phyloP scores from a whole-genome alignment of 164 flowering plant species.

The Vitis riparia region DNA sequence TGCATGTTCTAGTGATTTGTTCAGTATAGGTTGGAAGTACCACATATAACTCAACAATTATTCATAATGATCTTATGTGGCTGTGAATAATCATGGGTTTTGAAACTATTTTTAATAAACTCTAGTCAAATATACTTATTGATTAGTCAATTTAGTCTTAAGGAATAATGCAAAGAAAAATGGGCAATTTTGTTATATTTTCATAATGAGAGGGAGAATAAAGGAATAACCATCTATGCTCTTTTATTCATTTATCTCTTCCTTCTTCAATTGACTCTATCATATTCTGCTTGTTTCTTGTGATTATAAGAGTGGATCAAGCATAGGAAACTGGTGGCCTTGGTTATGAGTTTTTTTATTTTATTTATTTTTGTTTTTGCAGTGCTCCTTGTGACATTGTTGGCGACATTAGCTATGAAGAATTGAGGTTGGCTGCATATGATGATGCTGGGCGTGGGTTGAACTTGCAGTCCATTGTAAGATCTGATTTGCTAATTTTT shows the following conservation, averaged over 20 bases:
- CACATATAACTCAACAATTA: too few species aligned
- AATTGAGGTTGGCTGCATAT: slow-evolving; percentile 83
- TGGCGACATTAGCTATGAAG: slow-evolving; percentile 93
- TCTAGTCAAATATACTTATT: too few species aligned
- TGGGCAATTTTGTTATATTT: too few species aligned
- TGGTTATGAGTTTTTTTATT: slow-evolving; percentile 7
- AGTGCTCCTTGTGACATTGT: slow-evolving; percentile 83
- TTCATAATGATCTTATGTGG: too few species aligned
- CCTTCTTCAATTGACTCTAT: too few species aligned
- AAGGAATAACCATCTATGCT: background rate
- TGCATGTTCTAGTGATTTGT: too few species aligned
- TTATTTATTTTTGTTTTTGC: slow-evolving; percentile 4
- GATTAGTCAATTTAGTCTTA: too few species aligned
- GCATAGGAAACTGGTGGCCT: background rate
- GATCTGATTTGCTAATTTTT: slow-evolving; percentile 14
- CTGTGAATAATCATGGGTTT: too few species aligned
- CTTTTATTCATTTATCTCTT: background rate
- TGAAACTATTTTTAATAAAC: too few species aligned
- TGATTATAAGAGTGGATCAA: background rate
- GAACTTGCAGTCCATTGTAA: slow-evolving; percentile 75
- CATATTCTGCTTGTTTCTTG: background rate
- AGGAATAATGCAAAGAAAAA: too few species aligned
- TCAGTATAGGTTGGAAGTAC: too few species aligned
- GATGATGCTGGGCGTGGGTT: slow-evolving; percentile 71
- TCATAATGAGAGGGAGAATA: too few species aligned